Base-by-base conservation (phyloP, 768 basidiomycete species). In the Arthromyces matolae region DNA sequence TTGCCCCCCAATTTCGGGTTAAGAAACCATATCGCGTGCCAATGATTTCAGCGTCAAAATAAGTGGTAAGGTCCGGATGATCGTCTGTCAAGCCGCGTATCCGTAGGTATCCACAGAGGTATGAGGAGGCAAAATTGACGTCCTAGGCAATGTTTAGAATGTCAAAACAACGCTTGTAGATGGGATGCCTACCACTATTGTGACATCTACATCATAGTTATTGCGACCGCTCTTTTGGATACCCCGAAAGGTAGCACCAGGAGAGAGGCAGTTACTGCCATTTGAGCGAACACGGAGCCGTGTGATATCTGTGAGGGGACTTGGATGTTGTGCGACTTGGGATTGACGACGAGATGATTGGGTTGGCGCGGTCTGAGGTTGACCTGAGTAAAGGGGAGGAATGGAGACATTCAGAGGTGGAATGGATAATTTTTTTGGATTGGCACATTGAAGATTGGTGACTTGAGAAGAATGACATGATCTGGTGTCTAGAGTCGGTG, bases 31-130 rank as follows among this genome's bases (percentile, higher is more conserved):
- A 84, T 18, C 89, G 81, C 50, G 77, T 82, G 14, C 93, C 93
- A 54, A 97, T 94, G 53, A 97, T 92, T 65, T 97, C 92, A 39
- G 93, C 94, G 60, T 93, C 91, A 66, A 97, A 97, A 61, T 93
- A 96, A 2, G 94, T 97, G 5, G 93, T 96, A 33, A 97, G 78
- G 64, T 94, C 89, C 13, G 94, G 94, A 80, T 91, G 93, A 60
- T 95, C 89, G 56, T 94, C 84, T 32, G 94, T 97, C 42, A 97
- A 71, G 23, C 92, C 91, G 14, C 86, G 85, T 63, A 98, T 98
- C 50, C 88, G 84, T 32, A 98, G 83, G 64, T 94, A 95, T 18
- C 95, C 95, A 57, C 86, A 92, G 13, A 97, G 74, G 52, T 83
- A 86, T 0, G 93, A 93, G 12, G 84, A 81, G 3, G 83, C 68